phyloP scores from a whole-genome alignment of 176 grass and related monocot species.

The Zizania latifolia region DNA sequence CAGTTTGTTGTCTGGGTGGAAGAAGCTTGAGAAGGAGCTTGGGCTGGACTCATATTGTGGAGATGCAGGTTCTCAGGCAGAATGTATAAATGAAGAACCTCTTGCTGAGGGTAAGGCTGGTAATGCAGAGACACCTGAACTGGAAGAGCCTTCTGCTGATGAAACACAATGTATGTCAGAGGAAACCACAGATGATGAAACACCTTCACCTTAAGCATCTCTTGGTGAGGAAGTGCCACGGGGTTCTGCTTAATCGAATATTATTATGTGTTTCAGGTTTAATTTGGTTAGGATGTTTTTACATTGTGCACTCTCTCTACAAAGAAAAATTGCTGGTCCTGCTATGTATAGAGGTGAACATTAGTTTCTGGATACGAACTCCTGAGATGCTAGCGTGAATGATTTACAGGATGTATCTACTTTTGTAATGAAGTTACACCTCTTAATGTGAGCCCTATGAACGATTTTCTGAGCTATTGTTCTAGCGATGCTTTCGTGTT shows the following conservation, averaged over 20 bases:
- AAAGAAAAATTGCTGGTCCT: not conserved
- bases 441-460: too few relatives aligned
- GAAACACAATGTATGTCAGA: slow-evolving; percentile 2
- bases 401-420: too few relatives aligned
- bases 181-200: too few relatives aligned
- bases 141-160: not conserved
- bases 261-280: not conserved
- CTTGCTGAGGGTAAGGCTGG: not conserved
- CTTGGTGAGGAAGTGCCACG: slow-evolving; percentile 14
- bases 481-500: too few relatives aligned
- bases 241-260: slow-evolving; percentile 19
- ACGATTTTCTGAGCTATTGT: too few relatives aligned
- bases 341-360: slow-evolving; percentile 23
- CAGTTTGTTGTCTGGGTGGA: slow-evolving; percentile 46
- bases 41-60: slow-evolving; percentile 28
- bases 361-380: slow-evolving; percentile 17
- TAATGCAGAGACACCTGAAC: slow-evolving; percentile 8
- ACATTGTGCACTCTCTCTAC: slow-evolving; percentile 9
- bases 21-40: slow-evolving; percentile 55
- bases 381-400: not conserved
- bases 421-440: too few relatives aligned
- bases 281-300: slow-evolving; percentile 25
- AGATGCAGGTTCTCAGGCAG: not conserved
- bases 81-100: slow-evolving; percentile 18
- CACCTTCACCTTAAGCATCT: too few relatives aligned